phyloP scores from a whole-genome alignment of 805 yeast species.

The Cyberlindnera lachancei region DNA sequence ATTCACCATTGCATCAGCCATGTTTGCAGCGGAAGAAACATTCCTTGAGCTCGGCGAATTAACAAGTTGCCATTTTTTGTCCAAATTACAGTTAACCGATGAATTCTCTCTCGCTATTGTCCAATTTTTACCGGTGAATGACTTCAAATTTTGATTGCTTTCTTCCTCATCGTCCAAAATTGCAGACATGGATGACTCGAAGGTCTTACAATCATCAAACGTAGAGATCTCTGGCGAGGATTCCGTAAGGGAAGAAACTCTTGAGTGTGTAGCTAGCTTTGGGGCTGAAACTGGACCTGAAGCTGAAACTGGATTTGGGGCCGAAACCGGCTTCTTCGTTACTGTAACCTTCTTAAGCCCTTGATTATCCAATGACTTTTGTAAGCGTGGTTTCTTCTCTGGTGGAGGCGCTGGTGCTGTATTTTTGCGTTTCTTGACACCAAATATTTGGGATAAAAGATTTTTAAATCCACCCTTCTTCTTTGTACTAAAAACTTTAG shows the following conservation, averaged over 20 bases:
- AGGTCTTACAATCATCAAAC: slow-evolving; percentile 13
- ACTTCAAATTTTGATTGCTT: background rate
- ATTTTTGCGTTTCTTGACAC: background rate
- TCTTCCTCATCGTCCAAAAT: slow-evolving; percentile 16
- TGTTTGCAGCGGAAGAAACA: background rate
- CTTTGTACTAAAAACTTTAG: slow-evolving; percentile 3
- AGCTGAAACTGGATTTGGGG: background rate
- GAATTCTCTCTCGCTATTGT: slow-evolving; percentile 17
- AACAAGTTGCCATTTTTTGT: slow-evolving; percentile 4
- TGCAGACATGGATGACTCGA: slow-evolving; percentile 20
- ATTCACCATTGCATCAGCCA: too few species aligned
- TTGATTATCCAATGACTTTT: background rate
- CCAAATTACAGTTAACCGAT: slow-evolving; percentile 11
- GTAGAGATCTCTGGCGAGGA: slow-evolving; percentile 11
- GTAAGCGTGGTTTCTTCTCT: background rate
- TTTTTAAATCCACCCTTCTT: slow-evolving; percentile 11
- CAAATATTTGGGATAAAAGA: slow-evolving; percentile 21
- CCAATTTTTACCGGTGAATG: slow-evolving; percentile 9
- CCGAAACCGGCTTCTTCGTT: background rate
- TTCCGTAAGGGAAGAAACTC: background rate
- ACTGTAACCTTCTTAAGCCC: background rate
- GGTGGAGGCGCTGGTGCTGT: background rate
- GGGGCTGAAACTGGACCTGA: background rate
- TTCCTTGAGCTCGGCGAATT: background rate
- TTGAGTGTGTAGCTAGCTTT: background rate